Base-by-base conservation (phyloP, 208 protist genomes). In the Tetramitus jugosus region DNA sequence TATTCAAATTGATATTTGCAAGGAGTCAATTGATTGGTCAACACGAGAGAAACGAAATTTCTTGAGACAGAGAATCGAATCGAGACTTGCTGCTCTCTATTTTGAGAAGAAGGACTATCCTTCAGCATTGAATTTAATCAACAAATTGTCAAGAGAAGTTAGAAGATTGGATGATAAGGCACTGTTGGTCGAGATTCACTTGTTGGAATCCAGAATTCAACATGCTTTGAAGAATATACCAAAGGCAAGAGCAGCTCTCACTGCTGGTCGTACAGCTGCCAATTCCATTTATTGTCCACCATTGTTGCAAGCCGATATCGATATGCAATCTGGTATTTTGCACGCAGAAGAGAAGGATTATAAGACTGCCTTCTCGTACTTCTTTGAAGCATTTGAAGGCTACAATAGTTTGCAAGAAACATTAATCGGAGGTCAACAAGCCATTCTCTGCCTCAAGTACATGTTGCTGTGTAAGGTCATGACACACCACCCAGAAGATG, bases 281-380 rank as follows among this genome's bases (percentile, higher is more conserved):
- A 98, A 98, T 87, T 90, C 93, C 65, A 98, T 99, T 82, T 99
- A 99, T 87, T 98, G 94, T 84, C 93, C 94, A 39, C 96, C 96
- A 52, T 83, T 93, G 10, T 85, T 97, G n/a, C 97, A 99, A 88
- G 96, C 95, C 3, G 88, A 97, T 80, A 95, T 99, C 80, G 96
- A 99, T 82, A 83, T 97, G 60, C 94, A 97, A 86, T 90, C 88
- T 14, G 97, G 97, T 43, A 90, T 97, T 0, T 88, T 99, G 40
- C 91, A 98, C 80, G 93, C 95, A 3, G 94, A 98, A 84, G 96
- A 99, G 83, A 92, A 95, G 20, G 97, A 99, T 83, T 94, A 89
- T 81, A 98, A 98, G 84, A 98, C 96, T 17, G 95, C 95, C 35
- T 96, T 95, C 84, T 98, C 95, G 3, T 99, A 99, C 90, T 95